phyloP scores from a whole-genome alignment of 345 rosid species.

The Hibiscus mutabilis region DNA sequence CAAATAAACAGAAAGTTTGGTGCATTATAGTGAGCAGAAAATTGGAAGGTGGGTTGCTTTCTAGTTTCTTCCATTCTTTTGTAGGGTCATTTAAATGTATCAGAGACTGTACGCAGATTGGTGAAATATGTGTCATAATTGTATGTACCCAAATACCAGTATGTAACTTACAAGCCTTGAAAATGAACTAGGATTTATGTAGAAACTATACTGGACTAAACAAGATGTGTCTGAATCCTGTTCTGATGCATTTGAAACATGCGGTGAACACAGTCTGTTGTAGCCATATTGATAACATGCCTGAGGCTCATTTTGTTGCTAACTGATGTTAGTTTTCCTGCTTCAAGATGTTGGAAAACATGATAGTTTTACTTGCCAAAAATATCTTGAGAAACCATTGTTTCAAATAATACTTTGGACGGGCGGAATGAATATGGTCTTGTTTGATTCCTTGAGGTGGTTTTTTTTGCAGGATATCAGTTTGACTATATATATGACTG shows the following conservation, averaged over 20 bases:
- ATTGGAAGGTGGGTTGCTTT: background rate
- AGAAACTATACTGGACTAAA: too few species aligned
- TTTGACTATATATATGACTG: conserved; percentile 55
- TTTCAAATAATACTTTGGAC: conserved; percentile 1
- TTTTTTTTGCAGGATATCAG: conserved; percentile 37
- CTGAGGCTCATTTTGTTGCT: background rate
- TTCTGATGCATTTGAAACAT: background rate
- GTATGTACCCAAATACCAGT: background rate
- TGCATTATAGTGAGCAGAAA: background rate
- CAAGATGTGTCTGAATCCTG: background rate
- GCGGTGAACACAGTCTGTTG: background rate
- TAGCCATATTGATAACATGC: background rate
- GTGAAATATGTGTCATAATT: background rate
- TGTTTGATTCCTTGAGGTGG: conserved; percentile 1
- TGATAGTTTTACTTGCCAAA: background rate
- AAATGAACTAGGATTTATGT: background rate
- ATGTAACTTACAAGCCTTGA: background rate
- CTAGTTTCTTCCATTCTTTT: background rate
- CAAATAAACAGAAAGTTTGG: background rate
- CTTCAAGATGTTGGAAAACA: conserved; percentile 8
- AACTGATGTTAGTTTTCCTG: background rate
- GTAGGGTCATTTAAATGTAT: background rate
- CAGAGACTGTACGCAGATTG: background rate
- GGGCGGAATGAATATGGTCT: background rate
- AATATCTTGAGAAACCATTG: background rate